Base-by-base conservation (phyloP, 208 protist species). In the Wallacemonas sp. region DNA sequence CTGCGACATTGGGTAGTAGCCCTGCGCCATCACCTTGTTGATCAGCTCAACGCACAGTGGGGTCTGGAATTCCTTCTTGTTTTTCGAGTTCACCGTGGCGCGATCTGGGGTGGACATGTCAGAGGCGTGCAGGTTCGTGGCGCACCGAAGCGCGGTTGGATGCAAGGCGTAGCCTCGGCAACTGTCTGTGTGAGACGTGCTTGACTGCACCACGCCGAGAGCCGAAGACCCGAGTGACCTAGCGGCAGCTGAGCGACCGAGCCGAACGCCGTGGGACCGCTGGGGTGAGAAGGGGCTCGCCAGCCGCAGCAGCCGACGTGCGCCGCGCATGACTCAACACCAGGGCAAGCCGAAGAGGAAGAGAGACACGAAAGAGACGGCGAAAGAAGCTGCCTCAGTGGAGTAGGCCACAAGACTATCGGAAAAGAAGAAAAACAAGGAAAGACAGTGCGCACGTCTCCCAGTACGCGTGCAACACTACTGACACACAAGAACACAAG, bases 1-100 rank as follows among this genome's bases (percentile, higher is more conserved):
- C 71, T 97, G 87, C 48, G 87, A 83, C 76, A 95, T 78, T 30
- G 92, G 85, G 73, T 91, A 93, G 71, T 89, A 92, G n/a, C 92
- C 92, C 55, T 92, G 87, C 26, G 89, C 83, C 37, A 68, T 75
- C 52, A 91, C 81, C 74, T 88, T 91, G 67, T 87, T 89, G 24
- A 87, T 82, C 48, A 97, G 77, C 72, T 94, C 83, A 26, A 71
- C 71, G 76, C 87, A 94, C 32, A 97, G 79, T 10, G 88, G 77
- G 2, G 88, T 95, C 73, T 91, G 83, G 58, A 97, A 81, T 71
- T 94, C 86, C 73, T 97, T 97, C 57, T 75, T 75, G 68, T 87
- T 87, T 13, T 67, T 76, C 22, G 74, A 79, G 66, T 78, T 81
- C 21, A 95, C 85, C 15, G 90, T 95, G 42, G 73, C 69, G 32